Evolutionary conservation across 257 asterid genomes (phyloP).

Genomic region (Plantago ovata): DNA sequence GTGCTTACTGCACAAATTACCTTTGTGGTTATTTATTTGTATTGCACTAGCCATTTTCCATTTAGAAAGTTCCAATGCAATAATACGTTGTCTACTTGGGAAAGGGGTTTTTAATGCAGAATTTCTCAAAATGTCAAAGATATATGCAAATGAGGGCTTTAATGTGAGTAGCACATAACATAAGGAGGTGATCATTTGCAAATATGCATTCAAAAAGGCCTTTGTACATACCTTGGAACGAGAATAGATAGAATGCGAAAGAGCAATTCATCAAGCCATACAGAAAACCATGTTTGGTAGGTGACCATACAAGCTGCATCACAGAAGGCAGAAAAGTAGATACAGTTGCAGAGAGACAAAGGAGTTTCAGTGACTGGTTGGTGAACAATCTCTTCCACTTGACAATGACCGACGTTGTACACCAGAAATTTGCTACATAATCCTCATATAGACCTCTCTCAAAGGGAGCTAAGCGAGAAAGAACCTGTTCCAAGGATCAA

Average conservation of each 20-base stretch:
- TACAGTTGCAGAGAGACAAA: slow-evolving; percentile 71
- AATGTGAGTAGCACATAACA: too few species aligned
- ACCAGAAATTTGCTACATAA: slow-evolving; percentile 98
- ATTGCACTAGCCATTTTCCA: too few species aligned
- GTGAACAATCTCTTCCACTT: slow-evolving; percentile 95
- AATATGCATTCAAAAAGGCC: too few species aligned
- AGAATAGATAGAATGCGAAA: slow-evolving; percentile 78
- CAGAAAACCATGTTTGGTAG: slow-evolving; percentile 65
- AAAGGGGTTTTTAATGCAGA: background rate
- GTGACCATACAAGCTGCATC: slow-evolving; percentile 63
- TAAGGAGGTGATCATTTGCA: too few species aligned
- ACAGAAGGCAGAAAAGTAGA: slow-evolving; percentile 76
- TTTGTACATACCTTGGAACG: slow-evolving; percentile 77
- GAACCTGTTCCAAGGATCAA: slow-evolving; percentile 68
- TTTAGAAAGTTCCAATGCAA: background rate
- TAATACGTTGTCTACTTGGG: background rate
- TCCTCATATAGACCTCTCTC: slow-evolving; percentile 98
- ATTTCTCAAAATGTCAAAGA: background rate
- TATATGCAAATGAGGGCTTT: background rate
- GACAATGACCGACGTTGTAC: slow-evolving; percentile 69
- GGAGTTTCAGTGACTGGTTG: slow-evolving; percentile 63
- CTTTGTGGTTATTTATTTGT: too few species aligned
- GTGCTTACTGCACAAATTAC: too few species aligned
- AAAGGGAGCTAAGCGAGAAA: slow-evolving; percentile 92
- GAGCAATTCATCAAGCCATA: slow-evolving; percentile 73